Evolutionary conservation across 2,329 filamentous ascomycete species (phyloP), one percentile per base, ranked within the genome.

Genomic region (Ascosphaera apis): DNA sequence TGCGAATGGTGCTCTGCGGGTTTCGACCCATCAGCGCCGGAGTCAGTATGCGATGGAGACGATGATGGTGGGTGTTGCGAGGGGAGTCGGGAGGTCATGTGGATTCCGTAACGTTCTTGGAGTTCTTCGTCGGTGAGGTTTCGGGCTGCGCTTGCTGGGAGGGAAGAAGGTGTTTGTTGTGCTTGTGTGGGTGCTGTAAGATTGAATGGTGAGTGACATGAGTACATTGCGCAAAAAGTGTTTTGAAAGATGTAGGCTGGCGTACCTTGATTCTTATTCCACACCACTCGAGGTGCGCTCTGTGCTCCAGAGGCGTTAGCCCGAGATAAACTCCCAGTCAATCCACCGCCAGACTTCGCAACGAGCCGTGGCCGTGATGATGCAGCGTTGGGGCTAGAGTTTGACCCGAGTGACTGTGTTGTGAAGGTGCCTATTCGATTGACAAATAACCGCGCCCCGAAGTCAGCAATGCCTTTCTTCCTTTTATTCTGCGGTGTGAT

Each of bases 31-130:
- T 72, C 72, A 8, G 65, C 64, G 37, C 61, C 60, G 34, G 67
- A 67, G 44, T 76, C 69, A 40, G 67, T 63, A 48, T 73, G 68
- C n/a, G n/a, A n/a, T n/a, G n/a, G n/a, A n/a, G n/a, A n/a, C n/a
- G n/a, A n/a, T n/a, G n/a, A n/a, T n/a, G n/a, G n/a, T n/a, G n/a
- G n/a, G n/a, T n/a, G n/a, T n/a, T n/a, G n/a, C n/a, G n/a, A n/a
- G n/a, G n/a, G n/a, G 40, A 75, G 57, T 39, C 71, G 64, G 32
- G 70, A 74, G 4, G 71, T 72, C 50, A 76, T 60, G 47, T 75
- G 71, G 36, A 76, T 76, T 33, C 71, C 71, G 45, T 74, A 76
- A 48, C 74, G 70, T 46, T 73, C 69, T 48, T 75, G 74, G 38
- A 76, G 56, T 43, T 76, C 71, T 51, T 76, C 71, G 44, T 76